Base-by-base conservation (phyloP, 2,329 filamentous ascomycete species). In the Salinomyces thailandicus region DNA sequence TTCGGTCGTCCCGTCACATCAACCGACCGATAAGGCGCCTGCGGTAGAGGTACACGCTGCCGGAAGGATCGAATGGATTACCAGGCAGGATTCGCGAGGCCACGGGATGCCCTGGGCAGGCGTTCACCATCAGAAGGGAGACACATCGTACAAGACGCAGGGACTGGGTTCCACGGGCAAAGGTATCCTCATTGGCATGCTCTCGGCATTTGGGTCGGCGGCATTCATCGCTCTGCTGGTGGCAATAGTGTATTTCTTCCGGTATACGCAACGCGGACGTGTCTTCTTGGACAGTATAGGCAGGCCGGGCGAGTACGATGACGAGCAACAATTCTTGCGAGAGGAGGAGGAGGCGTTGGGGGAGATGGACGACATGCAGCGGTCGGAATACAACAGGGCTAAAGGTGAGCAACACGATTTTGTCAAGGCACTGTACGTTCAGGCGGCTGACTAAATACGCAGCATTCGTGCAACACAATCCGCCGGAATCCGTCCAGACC, bases 291-390 rank as follows among this genome's bases (percentile, higher is more conserved):
- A 98, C 65, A 79, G 89, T 46, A 81, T 98, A 60, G 86, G 86
- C 31, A 74, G 89, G 42, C 91, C 91, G 1, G 91, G 91, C 52
- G 91, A 96, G 64, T 98, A 86, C 61, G 91, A 98, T 59, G 91
- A 98, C 63, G 91, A 96, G 61, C 89, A 96, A 64, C 84, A 85
- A 8, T 95, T 94, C 66, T 73, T 79, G 46, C 79, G 84, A 55
- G 91, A 96, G 61, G 91, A 98, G 74, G 86, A 85, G 22, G 86
- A 95, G 62, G 91, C 91, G 40, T 66, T 98, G 59, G 89, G 93
- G 67, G 74, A 75, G 39, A 98, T 98, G 91, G 87, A 95, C 58
- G 91, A 96, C 51, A 71, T 95, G 63, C 77, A 87, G 55, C 71
- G 85, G 58, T 79, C 80, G 26, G 91, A 98, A 58, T 98, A 98